Conservation (phyloP, 2,329 filamentous ascomycete genomes). For the Aspergillaceae sp. region DNA sequence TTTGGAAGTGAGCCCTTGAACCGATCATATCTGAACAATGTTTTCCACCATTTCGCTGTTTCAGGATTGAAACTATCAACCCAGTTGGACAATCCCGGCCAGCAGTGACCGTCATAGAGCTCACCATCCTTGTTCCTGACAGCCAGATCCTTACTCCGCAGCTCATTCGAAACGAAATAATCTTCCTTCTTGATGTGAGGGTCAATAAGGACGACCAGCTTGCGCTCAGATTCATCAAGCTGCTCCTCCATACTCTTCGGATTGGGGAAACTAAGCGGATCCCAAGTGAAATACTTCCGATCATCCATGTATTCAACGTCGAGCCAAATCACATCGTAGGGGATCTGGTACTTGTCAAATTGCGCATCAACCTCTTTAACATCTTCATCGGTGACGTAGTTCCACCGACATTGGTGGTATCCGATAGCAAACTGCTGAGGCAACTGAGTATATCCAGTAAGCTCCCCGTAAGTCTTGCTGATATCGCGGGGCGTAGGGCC, state of each 20-base stretch:
- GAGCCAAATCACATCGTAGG: slow-evolving; percentile 98
- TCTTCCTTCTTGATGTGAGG: slow-evolving; percentile 93
- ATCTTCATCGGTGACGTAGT: slow-evolving; percentile 94
- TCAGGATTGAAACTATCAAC: slow-evolving; percentile 93
- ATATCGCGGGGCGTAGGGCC: slow-evolving; percentile 79
- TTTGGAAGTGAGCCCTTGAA: slow-evolving; percentile 85
- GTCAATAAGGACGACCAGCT: slow-evolving; percentile 90
- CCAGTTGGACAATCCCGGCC: slow-evolving; percentile 96
- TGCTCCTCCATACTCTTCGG: slow-evolving; percentile 82
- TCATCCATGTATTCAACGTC: slow-evolving; percentile 96
- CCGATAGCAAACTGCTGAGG: slow-evolving; percentile 87
- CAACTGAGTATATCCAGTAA: slow-evolving; percentile 85
- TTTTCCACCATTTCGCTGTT: slow-evolving; percentile 82
- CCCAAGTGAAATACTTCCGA: slow-evolving; percentile 98
- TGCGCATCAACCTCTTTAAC: slow-evolving; percentile 93
- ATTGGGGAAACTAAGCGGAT: slow-evolving; percentile 76
- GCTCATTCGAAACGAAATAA: slow-evolving; percentile 68
- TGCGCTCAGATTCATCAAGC: slow-evolving; percentile 73
- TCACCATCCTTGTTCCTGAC: slow-evolving; percentile 84
- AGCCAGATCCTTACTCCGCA: slow-evolving; percentile 75
- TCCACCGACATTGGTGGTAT: slow-evolving; percentile 98
- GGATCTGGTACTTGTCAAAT: slow-evolving; percentile 90
- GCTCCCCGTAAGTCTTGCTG: slow-evolving; percentile 71
- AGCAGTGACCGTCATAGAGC: slow-evolving; percentile 95
- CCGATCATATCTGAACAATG: slow-evolving; percentile 74